phyloP scores from a whole-genome alignment of 78 protist species.

The Dictyostelium purpureum region DNA sequence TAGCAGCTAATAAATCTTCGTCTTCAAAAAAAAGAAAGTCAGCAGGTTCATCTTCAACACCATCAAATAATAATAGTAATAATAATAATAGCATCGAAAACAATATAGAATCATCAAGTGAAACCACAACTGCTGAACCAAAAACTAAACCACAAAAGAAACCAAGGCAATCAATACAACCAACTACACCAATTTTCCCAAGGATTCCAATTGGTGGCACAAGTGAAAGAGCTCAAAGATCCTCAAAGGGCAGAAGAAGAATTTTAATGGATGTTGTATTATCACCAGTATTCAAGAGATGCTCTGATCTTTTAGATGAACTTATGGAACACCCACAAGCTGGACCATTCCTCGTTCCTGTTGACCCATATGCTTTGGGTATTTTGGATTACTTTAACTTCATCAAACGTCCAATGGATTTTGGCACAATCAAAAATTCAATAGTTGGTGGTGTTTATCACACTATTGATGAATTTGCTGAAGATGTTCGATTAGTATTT shows the following conservation, averaged over 20 bases:
- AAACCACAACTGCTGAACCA: neutral
- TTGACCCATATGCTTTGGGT: constrained; percentile 86
- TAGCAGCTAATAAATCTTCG: neutral
- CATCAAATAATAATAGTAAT: no score
- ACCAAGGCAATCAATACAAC: neutral
- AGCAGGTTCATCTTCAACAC: neutral
- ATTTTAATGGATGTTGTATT: neutral
- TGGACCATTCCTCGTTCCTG: constrained; percentile 86
- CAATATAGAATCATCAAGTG: neutral
- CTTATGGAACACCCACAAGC: constrained; percentile 30
- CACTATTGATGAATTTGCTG: constrained; percentile 38
- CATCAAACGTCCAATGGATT: constrained; percentile 94
- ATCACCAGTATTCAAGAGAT: constrained; percentile 23
- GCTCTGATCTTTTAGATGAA: constrained; percentile 25
- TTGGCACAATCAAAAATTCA: constrained; percentile 86
- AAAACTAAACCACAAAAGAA: constrained; percentile 15
- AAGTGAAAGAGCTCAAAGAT: constrained; percentile 55
- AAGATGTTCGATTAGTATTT: constrained; percentile 56
- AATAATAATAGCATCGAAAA: neutral
- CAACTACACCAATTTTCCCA: neutral
- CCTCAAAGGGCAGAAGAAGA: constrained; percentile 34
- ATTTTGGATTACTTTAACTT: constrained; percentile 88
- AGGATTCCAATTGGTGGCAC: neutral
- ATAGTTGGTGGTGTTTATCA: constrained; percentile 54
- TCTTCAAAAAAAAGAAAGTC: neutral